These are phyloP conservation scores for Asterochloris erici DNA, from an alignment of 139 green algal genomes.

Conservation along the genomic window DNA sequence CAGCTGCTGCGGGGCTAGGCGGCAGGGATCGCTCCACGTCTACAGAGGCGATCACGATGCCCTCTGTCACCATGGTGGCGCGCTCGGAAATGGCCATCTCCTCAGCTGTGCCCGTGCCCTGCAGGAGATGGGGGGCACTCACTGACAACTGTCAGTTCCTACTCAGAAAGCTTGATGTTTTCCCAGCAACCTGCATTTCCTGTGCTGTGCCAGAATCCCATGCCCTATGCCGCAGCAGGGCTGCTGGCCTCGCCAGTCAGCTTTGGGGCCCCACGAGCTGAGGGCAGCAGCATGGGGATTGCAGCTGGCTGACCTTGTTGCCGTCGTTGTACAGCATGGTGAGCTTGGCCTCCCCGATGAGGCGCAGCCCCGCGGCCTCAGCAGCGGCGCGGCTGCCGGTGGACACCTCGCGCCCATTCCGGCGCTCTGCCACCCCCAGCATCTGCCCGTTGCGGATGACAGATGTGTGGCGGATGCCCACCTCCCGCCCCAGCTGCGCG, in stretches of 20 bases:
- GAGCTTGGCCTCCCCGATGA: constrained; percentile 68
- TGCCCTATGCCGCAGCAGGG: too few relatives aligned
- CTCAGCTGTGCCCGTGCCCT: constrained; percentile 65
- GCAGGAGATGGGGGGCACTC: not conserved
- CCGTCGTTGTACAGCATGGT: constrained; percentile 94
- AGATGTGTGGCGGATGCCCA: constrained; percentile 53
- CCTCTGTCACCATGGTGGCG: constrained; percentile 78
- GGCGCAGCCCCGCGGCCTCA: constrained; percentile 33
- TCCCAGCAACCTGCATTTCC: too few relatives aligned
- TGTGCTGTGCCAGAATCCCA: too few relatives aligned
- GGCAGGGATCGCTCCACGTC: constrained; percentile 55
- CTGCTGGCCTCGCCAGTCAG: too few relatives aligned
- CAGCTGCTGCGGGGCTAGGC: not conserved
- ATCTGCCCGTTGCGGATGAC: constrained; percentile 98
- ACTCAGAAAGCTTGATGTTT: too few relatives aligned
- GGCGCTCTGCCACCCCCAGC: constrained; percentile 77
- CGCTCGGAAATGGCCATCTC: constrained; percentile 92
- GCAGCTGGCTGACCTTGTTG: constrained; percentile 44
- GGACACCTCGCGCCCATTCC: constrained; percentile 65
- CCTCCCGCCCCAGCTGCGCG: constrained; percentile 71
- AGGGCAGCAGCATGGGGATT: too few relatives aligned
- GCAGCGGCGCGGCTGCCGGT: constrained; percentile 30
- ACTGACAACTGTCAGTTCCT: too few relatives aligned
- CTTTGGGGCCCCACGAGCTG: too few relatives aligned
- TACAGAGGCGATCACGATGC: constrained; percentile 84